Evolutionary conservation across 352 stramenopile species (phyloP).

Genomic region (Phytophthora kernoviae): DNA sequence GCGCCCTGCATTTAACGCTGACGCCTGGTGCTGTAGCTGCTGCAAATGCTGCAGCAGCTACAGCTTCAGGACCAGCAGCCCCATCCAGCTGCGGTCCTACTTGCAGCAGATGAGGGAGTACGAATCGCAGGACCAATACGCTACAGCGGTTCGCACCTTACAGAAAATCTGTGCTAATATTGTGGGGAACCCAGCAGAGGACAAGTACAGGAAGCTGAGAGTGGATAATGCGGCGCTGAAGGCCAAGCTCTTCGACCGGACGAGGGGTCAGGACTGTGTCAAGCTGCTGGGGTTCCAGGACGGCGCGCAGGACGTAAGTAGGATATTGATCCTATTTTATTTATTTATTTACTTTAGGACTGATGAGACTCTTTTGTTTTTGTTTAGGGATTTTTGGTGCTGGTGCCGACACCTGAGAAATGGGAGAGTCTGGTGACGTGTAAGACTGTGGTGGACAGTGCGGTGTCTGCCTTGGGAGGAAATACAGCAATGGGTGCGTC

Average conservation of each 20-base stretch:
- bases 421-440: slow-evolving; percentile 76
- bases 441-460: slow-evolving; percentile 74
- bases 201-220: slow-evolving; percentile 82
- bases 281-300: slow-evolving; percentile 73
- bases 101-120: slow-evolving; percentile 64
- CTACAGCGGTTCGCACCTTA: slow-evolving; percentile 63
- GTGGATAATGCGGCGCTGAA: slow-evolving; percentile 72
- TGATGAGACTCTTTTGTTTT: slow-evolving; percentile 5
- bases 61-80: slow-evolving; percentile 6
- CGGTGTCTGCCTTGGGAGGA: slow-evolving; percentile 14
- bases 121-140: slow-evolving; percentile 45
- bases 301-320: slow-evolving; percentile 62
- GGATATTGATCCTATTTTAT: not conserved
- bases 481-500: not conserved
- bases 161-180: slow-evolving; percentile 88
- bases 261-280: slow-evolving; percentile 61
- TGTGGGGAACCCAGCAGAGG: slow-evolving; percentile 65
- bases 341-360: not conserved
- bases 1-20: slow-evolving; percentile 78
- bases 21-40: slow-evolving; percentile 32
- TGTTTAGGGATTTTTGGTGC: slow-evolving; percentile 63
- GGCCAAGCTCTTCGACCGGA: slow-evolving; percentile 62
- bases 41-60: slow-evolving; percentile 14
- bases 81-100: slow-evolving; percentile 43
- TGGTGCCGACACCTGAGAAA: slow-evolving; percentile 71